Percentiles rank a stretch among this genome's conserved stretches.
phyloP scores from a whole-genome alignment of 208 protist species.

The Crithidia fasciculata region DNA sequence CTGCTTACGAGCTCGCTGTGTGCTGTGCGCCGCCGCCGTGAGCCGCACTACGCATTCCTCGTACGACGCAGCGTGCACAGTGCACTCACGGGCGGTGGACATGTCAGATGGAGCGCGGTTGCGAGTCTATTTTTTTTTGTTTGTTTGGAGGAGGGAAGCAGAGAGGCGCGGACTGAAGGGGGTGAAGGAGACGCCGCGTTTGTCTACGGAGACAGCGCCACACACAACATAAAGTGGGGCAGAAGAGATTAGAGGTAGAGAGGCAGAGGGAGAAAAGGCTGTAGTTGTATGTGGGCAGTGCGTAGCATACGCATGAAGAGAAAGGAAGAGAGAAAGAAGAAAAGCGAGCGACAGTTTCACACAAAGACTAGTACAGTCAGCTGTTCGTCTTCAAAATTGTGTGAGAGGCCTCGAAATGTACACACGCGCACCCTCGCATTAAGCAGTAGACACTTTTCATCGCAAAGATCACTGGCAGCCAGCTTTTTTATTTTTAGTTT shows the following conservation, averaged over 20 bases:
- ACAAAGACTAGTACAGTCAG: too few relatives aligned
- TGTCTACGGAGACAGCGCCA: too few relatives aligned
- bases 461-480: too few relatives aligned
- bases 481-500: too few relatives aligned
- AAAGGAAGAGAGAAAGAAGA: slow-evolving; percentile 7
- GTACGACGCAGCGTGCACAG: neutral
- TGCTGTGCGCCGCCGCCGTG: slow-evolving; percentile 13
- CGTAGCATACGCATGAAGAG: slow-evolving; percentile 4
- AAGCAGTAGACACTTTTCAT: too few relatives aligned
- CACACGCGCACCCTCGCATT: too few relatives aligned
- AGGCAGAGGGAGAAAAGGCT: neutral
- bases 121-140: neutral
- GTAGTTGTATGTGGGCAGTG: neutral
- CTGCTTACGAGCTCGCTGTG: neutral
- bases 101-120: too few relatives aligned
- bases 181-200: too few relatives aligned
- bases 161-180: too few relatives aligned
- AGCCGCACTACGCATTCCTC: slow-evolving; percentile 11
- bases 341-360: neutral
- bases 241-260: neutral
- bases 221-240: neutral
- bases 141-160: neutral
- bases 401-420: too few relatives aligned
- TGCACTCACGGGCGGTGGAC: too few relatives aligned
- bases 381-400: too few relatives aligned